Evolutionary conservation across 2,329 filamentous ascomycete species (phyloP).

Genomic region (Pestalotiopsis fici): DNA sequence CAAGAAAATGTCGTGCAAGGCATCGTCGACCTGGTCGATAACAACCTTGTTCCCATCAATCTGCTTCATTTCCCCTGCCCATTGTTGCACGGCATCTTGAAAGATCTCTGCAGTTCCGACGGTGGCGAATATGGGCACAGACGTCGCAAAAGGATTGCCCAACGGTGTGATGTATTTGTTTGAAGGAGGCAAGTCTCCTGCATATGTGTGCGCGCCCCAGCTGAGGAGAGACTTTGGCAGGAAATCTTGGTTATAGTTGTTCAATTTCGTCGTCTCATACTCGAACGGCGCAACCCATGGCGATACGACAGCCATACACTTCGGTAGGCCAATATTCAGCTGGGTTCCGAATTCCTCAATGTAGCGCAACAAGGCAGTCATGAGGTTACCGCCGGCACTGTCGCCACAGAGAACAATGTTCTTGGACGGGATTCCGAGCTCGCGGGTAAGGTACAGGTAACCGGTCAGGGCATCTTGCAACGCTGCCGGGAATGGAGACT

Average conservation of each 20-base stretch:
- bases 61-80: conserved; percentile 35
- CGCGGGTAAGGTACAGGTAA: conserved; percentile 45
- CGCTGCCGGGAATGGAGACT: conserved; percentile 46
- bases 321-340: conserved; percentile 32
- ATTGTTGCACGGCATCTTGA: conserved; percentile 36
- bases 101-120: conserved; percentile 41
- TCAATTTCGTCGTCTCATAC: neutral
- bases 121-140: conserved; percentile 40
- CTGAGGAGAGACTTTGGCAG: neutral
- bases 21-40: conserved; percentile 35
- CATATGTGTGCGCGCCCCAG: conserved; percentile 17
- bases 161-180: conserved; percentile 38
- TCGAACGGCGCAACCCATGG: conserved; percentile 27
- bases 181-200: conserved; percentile 23
- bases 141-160: conserved; percentile 34
- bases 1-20: conserved; percentile 44
- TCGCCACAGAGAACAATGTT: conserved; percentile 48
- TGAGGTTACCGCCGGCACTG: conserved; percentile 49
- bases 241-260: conserved; percentile 13
- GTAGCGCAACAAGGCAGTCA: conserved; percentile 45
- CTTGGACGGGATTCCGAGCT: conserved; percentile 35
- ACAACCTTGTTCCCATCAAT: conserved; percentile 38
- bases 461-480: conserved; percentile 48
- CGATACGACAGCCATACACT: conserved; percentile 34
- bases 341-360: conserved; percentile 37